These are phyloP conservation scores for Aspergillus proliferans DNA, from an alignment of 2,329 filamentous ascomycete species.

Conservation along the genomic window DNA sequence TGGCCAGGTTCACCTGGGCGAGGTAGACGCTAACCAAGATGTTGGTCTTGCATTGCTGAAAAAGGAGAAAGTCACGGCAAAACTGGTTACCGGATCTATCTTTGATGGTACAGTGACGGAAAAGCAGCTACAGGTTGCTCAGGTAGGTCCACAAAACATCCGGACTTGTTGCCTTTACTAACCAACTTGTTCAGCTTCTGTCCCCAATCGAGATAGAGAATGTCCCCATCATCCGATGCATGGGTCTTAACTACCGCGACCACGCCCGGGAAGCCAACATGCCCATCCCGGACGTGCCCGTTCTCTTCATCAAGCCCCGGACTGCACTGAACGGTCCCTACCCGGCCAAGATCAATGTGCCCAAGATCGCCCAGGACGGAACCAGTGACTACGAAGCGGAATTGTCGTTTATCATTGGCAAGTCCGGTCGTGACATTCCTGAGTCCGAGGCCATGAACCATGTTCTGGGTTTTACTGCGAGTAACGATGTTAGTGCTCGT, in stretches of 20 bases:
- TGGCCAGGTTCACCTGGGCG: constrained; percentile 35
- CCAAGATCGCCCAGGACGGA: constrained; percentile 30
- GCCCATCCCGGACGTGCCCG: constrained; percentile 29
- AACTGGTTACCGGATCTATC: constrained; percentile 28
- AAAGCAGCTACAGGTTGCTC: constrained; percentile 14
- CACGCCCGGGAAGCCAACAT: constrained; percentile 36
- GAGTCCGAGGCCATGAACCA: constrained; percentile 33
- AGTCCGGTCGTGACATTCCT: constrained; percentile 33
- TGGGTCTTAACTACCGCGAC: constrained; percentile 8
- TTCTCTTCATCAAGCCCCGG: constrained; percentile 37
- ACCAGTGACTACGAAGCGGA: constrained; percentile 39
- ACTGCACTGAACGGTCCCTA: constrained; percentile 29
- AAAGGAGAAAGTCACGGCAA: constrained; percentile 27
- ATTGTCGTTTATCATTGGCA: constrained; percentile 33
- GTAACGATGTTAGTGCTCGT: constrained; percentile 37
- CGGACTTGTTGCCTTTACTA: not conserved
- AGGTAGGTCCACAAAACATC: constrained; percentile 8
- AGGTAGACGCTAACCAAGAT: constrained; percentile 30
- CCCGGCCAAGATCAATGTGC: constrained; percentile 24
- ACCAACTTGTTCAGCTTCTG: not conserved
- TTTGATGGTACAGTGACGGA: constrained; percentile 32
- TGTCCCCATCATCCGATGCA: not conserved
- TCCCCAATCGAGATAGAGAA: not conserved
- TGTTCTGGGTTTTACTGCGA: constrained; percentile 36
- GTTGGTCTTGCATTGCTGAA: constrained; percentile 30